Evolutionary conservation across 805 yeast genomes (phyloP).

Genomic region (Monosporozyma unispora): DNA sequence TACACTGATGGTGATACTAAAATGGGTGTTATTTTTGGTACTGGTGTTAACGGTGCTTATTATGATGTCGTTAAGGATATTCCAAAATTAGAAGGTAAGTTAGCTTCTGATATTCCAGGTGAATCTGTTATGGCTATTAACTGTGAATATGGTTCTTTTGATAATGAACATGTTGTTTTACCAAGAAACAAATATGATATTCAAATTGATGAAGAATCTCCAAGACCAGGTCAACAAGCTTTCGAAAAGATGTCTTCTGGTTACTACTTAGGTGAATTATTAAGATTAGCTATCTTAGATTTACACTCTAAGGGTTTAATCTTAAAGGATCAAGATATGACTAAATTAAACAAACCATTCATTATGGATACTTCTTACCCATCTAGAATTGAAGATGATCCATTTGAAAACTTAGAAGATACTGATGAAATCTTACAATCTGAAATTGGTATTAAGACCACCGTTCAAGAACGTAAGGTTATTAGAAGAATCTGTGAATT

Average conservation of each 20-base stretch:
- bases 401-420: constrained; percentile 71
- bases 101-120: constrained; percentile 52
- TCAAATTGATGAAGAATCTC: constrained; percentile 72
- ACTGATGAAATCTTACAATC: constrained; percentile 57
- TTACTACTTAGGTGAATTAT: constrained; percentile 86
- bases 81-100: constrained; percentile 70
- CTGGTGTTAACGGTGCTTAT: constrained; percentile 97
- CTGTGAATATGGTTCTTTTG: constrained; percentile 98
- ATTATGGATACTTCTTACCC: constrained; percentile 86
- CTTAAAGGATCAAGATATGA: constrained; percentile 60
- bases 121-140: constrained; percentile 86
- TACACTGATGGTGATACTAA: constrained; percentile 81
- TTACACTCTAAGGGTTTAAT: constrained; percentile 54
- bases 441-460: constrained; percentile 54
- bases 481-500: constrained; percentile 77
- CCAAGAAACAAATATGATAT: constrained; percentile 89
- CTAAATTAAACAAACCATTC: constrained; percentile 53
- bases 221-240: constrained; percentile 92
- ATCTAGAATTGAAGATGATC: constrained; percentile 80
- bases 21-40: constrained; percentile 95
- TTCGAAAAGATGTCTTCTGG: constrained; percentile 98
- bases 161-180: constrained; percentile 71
- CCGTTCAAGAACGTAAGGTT: constrained; percentile 69
- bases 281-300: constrained; percentile 73
- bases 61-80: constrained; percentile 65